Evolutionary conservation across 2,329 filamentous ascomycete genomes (phyloP).

Genomic region (Xenosphaeropsis pyriputrescens): DNA sequence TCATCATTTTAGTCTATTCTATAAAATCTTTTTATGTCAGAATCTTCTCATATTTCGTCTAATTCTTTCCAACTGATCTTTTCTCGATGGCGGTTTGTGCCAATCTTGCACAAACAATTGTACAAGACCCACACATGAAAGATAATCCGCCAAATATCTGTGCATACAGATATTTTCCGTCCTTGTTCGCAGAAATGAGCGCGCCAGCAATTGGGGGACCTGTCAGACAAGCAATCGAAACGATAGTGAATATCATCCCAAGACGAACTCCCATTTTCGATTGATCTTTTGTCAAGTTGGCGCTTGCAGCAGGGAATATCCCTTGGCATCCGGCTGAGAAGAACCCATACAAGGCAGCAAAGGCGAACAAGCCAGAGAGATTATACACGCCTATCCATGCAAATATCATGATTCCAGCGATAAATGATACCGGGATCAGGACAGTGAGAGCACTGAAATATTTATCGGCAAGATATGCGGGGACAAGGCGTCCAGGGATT

Average conservation of each 20-base stretch:
- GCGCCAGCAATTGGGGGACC: slow-evolving; percentile 36
- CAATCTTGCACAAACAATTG: too few species aligned
- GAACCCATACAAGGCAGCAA: slow-evolving; percentile 31
- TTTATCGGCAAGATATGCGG: slow-evolving; percentile 29
- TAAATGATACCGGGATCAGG: slow-evolving; percentile 21
- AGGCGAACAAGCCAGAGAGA: slow-evolving; percentile 26
- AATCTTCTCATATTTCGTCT: too few species aligned
- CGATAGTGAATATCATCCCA: slow-evolving; percentile 35
- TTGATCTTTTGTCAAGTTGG: slow-evolving; percentile 30
- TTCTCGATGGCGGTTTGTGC: too few species aligned
- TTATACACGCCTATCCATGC: slow-evolving; percentile 29
- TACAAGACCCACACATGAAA: background rate
- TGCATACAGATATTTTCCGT: slow-evolving; percentile 28
- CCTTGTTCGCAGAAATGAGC: slow-evolving; percentile 23
- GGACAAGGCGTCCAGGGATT: slow-evolving; percentile 30
- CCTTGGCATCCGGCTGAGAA: slow-evolving; percentile 29
- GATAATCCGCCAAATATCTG: slow-evolving; percentile 14
- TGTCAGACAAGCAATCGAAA: slow-evolving; percentile 31
- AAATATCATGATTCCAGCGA: slow-evolving; percentile 17
- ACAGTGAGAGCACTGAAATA: slow-evolving; percentile 35
- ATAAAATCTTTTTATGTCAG: too few species aligned
- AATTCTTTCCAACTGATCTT: too few species aligned
- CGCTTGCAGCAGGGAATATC: slow-evolving; percentile 31
- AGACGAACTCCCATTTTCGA: slow-evolving; percentile 33
- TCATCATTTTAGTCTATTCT: too few species aligned